These are phyloP conservation scores for Melastoma malabathricum DNA, from an alignment of 345 rosid genomes.

Conservation along the genomic window DNA sequence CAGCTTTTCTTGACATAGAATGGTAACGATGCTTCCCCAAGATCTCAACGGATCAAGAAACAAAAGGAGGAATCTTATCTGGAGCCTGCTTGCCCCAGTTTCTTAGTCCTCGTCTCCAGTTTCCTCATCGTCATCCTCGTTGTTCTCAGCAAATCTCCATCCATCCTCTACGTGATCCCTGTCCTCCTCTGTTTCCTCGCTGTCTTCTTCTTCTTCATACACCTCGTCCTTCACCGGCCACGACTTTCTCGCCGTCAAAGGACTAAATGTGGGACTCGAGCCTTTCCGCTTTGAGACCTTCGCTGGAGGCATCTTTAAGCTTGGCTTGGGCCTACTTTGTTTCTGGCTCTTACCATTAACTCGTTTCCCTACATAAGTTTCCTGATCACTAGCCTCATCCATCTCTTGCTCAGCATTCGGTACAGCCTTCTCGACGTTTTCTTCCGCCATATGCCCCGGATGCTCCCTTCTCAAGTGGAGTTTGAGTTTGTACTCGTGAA, in stretches of 20 bases:
- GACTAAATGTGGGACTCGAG: conserved; percentile 41
- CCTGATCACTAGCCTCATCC: conserved; percentile 86
- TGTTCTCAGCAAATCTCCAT: conserved; percentile 59
- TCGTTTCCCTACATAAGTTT: conserved; percentile 43
- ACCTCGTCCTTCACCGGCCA: conserved; percentile 54
- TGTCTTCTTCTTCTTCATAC: conserved; percentile 73
- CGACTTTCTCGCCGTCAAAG: conserved; percentile 32
- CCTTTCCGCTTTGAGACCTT: conserved; percentile 45
- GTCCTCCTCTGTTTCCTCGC: conserved; percentile 86
- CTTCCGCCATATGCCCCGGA: conserved; percentile 68
- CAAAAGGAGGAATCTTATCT: not conserved
- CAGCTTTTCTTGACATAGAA: too few species aligned
- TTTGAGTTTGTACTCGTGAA: conserved; percentile 94
- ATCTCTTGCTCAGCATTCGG: conserved; percentile 40
- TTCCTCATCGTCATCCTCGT: conserved; percentile 85
- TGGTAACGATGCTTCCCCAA: too few species aligned
- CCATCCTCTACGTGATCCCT: conserved; percentile 72
- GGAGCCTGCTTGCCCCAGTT: not conserved
- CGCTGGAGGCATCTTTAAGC: conserved; percentile 49
- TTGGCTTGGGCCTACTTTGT: conserved; percentile 51
- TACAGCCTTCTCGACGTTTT: conserved; percentile 46
- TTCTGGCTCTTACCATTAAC: conserved; percentile 49
- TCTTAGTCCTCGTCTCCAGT: conserved; percentile 78
- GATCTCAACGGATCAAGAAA: not conserved
- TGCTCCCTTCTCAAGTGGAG: conserved; percentile 91